A percentile compares a stretch with the other conserved stretches of the same genome.
These are phyloP conservation scores for Fusarium cicatricum DNA, from an alignment of 2,329 filamentous ascomycete species.

Conservation along the genomic window DNA sequence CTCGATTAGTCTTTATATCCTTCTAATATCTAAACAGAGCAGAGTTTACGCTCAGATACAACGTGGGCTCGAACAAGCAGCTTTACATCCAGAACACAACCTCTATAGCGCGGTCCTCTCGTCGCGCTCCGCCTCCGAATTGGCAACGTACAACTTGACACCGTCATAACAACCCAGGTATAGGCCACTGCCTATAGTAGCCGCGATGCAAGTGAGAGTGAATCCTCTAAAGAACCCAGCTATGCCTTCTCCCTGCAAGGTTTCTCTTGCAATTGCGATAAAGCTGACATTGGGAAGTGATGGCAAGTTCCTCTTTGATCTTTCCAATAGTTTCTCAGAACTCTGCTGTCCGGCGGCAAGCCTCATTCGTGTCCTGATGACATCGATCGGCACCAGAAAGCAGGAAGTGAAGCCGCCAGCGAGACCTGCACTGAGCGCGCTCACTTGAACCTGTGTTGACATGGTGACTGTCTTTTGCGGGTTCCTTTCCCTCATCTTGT, in stretches of 20 bases:
- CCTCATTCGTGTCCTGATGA: constrained; percentile 27
- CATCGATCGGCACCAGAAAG: constrained; percentile 18
- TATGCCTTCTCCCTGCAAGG: constrained; percentile 14
- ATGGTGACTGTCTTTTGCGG: not conserved
- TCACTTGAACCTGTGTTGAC: constrained; percentile 13
- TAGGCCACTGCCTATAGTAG: constrained; percentile 18
- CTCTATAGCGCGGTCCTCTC: too few species aligned
- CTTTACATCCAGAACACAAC: too few species aligned
- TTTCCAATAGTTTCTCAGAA: constrained; percentile 5
- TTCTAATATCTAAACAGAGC: too few species aligned
- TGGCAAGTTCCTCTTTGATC: not conserved
- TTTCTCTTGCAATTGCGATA: constrained; percentile 16
- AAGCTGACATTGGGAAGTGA: not conserved
- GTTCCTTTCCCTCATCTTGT: not conserved
- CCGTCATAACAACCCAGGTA: constrained; percentile 30
- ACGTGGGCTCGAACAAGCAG: too few species aligned
- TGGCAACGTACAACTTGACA: constrained; percentile 16
- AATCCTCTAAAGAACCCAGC: constrained; percentile 22
- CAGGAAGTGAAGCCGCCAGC: constrained; percentile 22
- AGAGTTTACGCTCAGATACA: too few species aligned
- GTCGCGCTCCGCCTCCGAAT: too few species aligned
- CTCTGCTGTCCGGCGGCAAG: constrained; percentile 12
- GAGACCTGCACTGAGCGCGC: constrained; percentile 20
- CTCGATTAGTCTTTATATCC: too few species aligned
- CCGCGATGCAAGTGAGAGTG: constrained; percentile 21